A percentile compares a stretch with the other conserved stretches of the same genome.
Evolutionary conservation across 768 basidiomycete species (phyloP).

Genomic region (Auricularia sp.): DNA sequence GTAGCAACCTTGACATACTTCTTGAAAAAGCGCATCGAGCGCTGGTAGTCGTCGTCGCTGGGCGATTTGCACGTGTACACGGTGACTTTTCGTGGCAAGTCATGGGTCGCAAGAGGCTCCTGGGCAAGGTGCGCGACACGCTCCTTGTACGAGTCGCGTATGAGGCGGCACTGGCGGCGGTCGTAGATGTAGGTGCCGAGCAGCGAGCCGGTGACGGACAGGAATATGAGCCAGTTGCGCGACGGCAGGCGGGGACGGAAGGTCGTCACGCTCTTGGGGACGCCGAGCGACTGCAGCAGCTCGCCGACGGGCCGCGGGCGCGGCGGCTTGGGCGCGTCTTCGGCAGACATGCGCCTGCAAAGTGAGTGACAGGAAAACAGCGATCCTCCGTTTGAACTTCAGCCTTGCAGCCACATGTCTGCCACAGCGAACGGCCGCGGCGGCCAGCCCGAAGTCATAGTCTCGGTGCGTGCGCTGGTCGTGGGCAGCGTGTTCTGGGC

Average conservation of each 20-base stretch:
- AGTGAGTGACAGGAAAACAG: neutral
- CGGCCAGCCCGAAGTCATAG: neutral
- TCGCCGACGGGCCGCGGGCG: neutral
- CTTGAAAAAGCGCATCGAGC: slow-evolving; percentile 79
- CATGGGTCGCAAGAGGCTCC: slow-evolving; percentile 52
- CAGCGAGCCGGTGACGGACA: slow-evolving; percentile 61
- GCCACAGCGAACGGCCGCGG: neutral
- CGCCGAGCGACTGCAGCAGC: slow-evolving; percentile 27
- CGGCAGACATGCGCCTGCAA: neutral
- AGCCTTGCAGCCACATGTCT: neutral
- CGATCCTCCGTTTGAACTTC: neutral
- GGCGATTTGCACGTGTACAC: slow-evolving; percentile 91
- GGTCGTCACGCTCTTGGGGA: slow-evolving; percentile 66
- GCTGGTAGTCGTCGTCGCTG: slow-evolving; percentile 86
- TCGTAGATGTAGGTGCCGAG: slow-evolving; percentile 78
- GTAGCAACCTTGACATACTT: slow-evolving; percentile 86
- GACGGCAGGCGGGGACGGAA: slow-evolving; percentile 82
- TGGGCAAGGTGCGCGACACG: slow-evolving; percentile 72
- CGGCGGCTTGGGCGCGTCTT: neutral
- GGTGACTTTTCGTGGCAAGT: slow-evolving; percentile 64
- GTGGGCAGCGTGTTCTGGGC: neutral
- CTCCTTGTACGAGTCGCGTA: slow-evolving; percentile 69
- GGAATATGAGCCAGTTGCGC: slow-evolving; percentile 91
- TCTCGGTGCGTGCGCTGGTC: neutral
- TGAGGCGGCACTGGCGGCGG: slow-evolving; percentile 65